phyloP scores from a whole-genome alignment of 768 basidiomycete species.

The Pisolithus orientalis region DNA sequence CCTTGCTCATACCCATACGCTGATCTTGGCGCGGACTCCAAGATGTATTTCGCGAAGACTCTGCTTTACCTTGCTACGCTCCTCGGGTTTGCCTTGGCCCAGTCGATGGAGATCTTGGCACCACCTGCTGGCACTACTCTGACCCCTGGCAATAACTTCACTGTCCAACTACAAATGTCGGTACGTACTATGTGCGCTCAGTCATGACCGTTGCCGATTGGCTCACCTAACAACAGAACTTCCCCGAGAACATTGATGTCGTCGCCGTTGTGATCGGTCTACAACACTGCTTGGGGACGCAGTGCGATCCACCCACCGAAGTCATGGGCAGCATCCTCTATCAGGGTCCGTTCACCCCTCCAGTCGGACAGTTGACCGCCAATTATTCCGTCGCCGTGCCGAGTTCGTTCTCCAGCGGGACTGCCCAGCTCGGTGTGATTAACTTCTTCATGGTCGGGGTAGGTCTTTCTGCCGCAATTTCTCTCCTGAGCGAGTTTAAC shows the following conservation, averaged over 20 bases:
- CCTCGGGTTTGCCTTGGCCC: constrained; percentile 10
- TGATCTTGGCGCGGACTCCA: not conserved
- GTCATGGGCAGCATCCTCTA: constrained; percentile 29
- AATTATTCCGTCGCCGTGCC: constrained; percentile 31
- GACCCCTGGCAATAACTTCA: constrained; percentile 3
- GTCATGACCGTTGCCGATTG: not conserved
- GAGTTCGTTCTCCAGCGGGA: constrained; percentile 14
- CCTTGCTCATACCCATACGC: no score
- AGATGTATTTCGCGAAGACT: constrained; percentile 13
- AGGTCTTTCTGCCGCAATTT: constrained; percentile 7
- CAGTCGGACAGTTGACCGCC: constrained; percentile 12
- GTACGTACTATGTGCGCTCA: constrained; percentile 2
- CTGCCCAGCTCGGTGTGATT: constrained; percentile 30
- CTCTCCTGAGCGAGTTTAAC: not conserved
- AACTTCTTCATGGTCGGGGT: constrained; percentile 38
- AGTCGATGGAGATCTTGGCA: constrained; percentile 5
- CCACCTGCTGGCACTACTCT: constrained; percentile 10
- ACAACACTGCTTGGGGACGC: constrained; percentile 10
- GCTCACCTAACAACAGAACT: constrained; percentile 8
- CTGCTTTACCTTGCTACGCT: constrained; percentile 10
- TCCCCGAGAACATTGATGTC: constrained; percentile 17
- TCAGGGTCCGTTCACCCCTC: constrained; percentile 26
- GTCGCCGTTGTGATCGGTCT: constrained; percentile 30
- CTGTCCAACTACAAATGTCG: constrained; percentile 15
- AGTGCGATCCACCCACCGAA: constrained; percentile 7